Base-by-base conservation (phyloP, 495 filamentous ascomycete genomes). In the Beverwykella pulmonaria region DNA sequence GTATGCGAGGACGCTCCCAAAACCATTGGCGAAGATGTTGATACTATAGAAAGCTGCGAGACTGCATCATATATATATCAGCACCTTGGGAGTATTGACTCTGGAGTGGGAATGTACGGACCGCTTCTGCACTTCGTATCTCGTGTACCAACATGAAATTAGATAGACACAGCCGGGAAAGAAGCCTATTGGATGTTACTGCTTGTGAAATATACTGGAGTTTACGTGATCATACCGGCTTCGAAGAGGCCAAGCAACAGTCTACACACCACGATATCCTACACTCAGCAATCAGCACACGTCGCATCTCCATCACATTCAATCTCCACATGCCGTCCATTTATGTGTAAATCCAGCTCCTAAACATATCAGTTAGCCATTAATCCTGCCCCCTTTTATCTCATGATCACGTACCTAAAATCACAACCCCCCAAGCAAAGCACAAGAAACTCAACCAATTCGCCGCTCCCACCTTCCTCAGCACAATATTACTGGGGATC, bases 41-140 rank as follows among this genome's bases (percentile, higher is more conserved):
- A n/a, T n/a, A n/a, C n/a, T n/a, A n/a, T n/a, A n/a, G 72, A 89
- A 90, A 48, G 82, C 61, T 0, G 85, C 82, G 86, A 86, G 65
- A 80, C 62, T 62, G 59, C 5, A 23, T 26, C 17, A 48, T 17
- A 48, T 48, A 6, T 5, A 2, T 10, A 17, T 8, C 48, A 22
- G n/a, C n/a, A n/a, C n/a, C 9, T 8, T 48, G 57, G 17, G 8
- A 10, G 10, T 10, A n/a, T 27, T 19, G 0, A 27, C 17, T 6
- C 9, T 6, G 22, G 12, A 12, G 20, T 20, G 23, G 2, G n/a
- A 27, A 20, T 19, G 22, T 34, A 34, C 5, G 23, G 15, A 55
- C 50, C 61, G 22, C 39, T 58, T 66, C 32, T 66, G 63, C 17
- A 66, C 52, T 41, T 66, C 29, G 32, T 60, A 88, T 70, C 86